Base-by-base conservation (phyloP, 2,329 filamentous ascomycete species). In the Chrysosporium keratinophilum region DNA sequence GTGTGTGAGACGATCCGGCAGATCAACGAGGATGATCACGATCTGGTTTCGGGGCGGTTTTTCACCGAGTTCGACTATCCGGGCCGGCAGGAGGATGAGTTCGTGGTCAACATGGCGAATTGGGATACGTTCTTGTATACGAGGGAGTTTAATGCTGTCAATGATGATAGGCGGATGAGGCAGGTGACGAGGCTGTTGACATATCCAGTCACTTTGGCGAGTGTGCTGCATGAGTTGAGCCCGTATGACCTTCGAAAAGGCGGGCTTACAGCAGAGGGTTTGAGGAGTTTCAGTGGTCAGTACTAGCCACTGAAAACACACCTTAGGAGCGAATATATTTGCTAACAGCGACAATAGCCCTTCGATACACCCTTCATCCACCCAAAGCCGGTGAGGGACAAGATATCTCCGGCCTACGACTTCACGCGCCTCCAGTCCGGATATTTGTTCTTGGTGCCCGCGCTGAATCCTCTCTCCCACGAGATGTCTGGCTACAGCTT, bases 41-140 rank as follows among this genome's bases (percentile, higher is more conserved):
- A 98, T 68, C 72, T 98, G 60, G 79, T 86, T 49, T 95, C 88
- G 15, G 93, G 93, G 2, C 81, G 93, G 28, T 85, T 88, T 69
- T 98, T 98, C 70, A 84, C 87, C 12, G 94, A 98, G 69, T 97
- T 95, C 65, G 83, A 90, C 57, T 95, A 95, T 65, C 89, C 93
- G 0, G 87, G 85, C 12, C 78, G 84, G 52, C 90, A 96, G 72
- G 83, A 96, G 67, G 90, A 96, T 60, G 91, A 96, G 68, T 87
- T 89, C 34, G 78, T 93, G 60, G 82, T 96, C 60, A 98, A 98
- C 71, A 90, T 98, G 86, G 95, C 86, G 42, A 98, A 94, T 69
- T 98, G 93, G 93, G 93, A 98, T 69, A 97, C 93, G 0, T 88
- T 94, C 62, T 76, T 98, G 65, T 98, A 95, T 67, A 94, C 89